These are phyloP conservation scores for Hordeum vulgare DNA, from an alignment of 176 grass and related monocot genomes.

Conservation along the genomic window DNA sequence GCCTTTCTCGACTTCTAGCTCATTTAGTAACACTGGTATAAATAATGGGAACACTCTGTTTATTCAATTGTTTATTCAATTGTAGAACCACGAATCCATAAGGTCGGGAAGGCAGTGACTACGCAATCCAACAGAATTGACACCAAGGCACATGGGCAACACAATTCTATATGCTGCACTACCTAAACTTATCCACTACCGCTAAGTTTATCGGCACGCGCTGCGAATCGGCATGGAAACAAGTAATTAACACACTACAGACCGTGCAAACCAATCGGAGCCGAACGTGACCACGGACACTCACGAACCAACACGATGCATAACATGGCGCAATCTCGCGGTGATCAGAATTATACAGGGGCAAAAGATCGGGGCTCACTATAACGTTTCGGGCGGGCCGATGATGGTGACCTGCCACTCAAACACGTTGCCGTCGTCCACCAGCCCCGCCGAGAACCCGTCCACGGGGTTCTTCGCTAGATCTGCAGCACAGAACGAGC, in stretches of 20 bases:
- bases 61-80: background rate
- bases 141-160: background rate
- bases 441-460: constrained; percentile 64
- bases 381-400: constrained; percentile 75
- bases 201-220: background rate
- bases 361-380: constrained; percentile 39
- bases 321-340: background rate
- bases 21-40: background rate
- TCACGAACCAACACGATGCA: background rate
- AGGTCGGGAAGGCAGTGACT: background rate
- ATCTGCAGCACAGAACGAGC: constrained; percentile 29
- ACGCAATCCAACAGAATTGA: background rate
- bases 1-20: background rate
- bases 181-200: background rate
- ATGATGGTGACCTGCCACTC: constrained; percentile 87
- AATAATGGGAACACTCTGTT: background rate
- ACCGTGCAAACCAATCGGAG: background rate
- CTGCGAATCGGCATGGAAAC: background rate
- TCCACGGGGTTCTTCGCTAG: constrained; percentile 64
- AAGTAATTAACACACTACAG: background rate
- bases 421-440: constrained; percentile 66
- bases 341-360: background rate
- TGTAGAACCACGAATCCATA: background rate
- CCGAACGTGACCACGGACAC: background rate
- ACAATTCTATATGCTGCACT: background rate